phyloP scores from a whole-genome alignment of 768 basidiomycete genomes.

The Rhizopogon vinicolor region DNA sequence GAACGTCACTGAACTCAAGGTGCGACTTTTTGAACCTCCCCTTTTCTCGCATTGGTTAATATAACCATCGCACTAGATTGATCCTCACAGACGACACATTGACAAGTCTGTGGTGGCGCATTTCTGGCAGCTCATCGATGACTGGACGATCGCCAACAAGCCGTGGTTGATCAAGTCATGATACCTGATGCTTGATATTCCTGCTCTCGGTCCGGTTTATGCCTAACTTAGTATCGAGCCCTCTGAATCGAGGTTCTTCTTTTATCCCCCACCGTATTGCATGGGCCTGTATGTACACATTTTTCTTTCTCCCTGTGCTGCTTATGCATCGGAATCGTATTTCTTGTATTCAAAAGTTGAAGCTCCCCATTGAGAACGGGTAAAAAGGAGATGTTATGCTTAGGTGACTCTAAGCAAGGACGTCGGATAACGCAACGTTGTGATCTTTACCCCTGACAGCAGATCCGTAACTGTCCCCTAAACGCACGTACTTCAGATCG shows the following conservation, averaged over 20 bases:
- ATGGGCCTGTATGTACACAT: background rate
- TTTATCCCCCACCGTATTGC: background rate
- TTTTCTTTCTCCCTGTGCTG: background rate
- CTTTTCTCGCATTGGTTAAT: background rate
- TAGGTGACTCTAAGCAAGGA: too few relatives aligned
- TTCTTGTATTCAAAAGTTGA: background rate
- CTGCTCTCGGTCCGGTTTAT: background rate
- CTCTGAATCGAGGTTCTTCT: background rate
- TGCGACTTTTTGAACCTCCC: slow-evolving; percentile 23
- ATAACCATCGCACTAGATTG: slow-evolving; percentile 56
- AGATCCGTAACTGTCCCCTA: too few relatives aligned
- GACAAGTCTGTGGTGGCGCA: slow-evolving; percentile 94
- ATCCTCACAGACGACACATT: slow-evolving; percentile 82
- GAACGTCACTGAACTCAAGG: slow-evolving; percentile 96
- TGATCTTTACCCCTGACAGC: too few relatives aligned
- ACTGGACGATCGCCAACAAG: slow-evolving; percentile 79
- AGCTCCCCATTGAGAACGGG: too few relatives aligned
- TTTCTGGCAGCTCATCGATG: slow-evolving; percentile 92
- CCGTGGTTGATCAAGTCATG: slow-evolving; percentile 60
- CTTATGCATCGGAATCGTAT: background rate
- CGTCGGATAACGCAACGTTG: too few relatives aligned
- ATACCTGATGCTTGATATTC: slow-evolving; percentile 19
- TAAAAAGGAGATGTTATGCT: too few relatives aligned
- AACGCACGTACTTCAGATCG: too few relatives aligned
- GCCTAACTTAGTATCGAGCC: background rate